Evolutionary conservation across 352 stramenopile species (phyloP), one percentile per base, ranked within the genome.

Genomic region (Phytopythium boreale): DNA sequence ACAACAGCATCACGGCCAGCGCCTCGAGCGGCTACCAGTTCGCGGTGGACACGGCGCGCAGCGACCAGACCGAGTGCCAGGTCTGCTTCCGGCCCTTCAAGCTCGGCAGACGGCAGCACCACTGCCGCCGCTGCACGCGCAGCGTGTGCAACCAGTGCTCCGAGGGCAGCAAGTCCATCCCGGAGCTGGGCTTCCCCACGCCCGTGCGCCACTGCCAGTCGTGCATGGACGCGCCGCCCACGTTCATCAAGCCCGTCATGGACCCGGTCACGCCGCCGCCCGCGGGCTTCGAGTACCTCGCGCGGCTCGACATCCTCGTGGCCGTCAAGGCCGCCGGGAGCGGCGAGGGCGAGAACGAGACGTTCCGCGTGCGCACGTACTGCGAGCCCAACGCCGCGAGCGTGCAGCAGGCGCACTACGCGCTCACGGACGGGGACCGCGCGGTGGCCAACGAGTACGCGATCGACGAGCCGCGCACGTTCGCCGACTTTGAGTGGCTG

Each of bases 71-170:
- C n/a, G 87, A 95, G 64, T 95, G 87, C 39, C 87, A 95, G 59
- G 84, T 95, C n/a, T 95, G 84, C 52, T 95, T 93, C 75, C 84
- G 87, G 64, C 87, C 84, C 12, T 95, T 95, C 64, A 93, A 93
- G 63, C 81, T 95, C 29, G 84, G 87, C 12, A 80, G 87, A 72
- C 80, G 87, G 4, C 82, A 92, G 66, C 84, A 95, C 61, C 87
- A 95, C 67, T 95, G 87, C 66, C 87, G 84, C 69, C 87, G 87
- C 59, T 95, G 87, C 62, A 95, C 84, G 56, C 84, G 87, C 57
- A 90, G 79, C 72, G 87, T 95, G 31, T 93, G 87, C 66, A 93
- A 92, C 72, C 79, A 82, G 62, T 95, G 87, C 64, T 92, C 81
- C 53, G 82, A 93, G 70, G 84, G 87, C 64, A 81, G 79, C 31